Conservation (phyloP, 1,284 basidiomycete species). For the Austroboletus niveus region DNA sequence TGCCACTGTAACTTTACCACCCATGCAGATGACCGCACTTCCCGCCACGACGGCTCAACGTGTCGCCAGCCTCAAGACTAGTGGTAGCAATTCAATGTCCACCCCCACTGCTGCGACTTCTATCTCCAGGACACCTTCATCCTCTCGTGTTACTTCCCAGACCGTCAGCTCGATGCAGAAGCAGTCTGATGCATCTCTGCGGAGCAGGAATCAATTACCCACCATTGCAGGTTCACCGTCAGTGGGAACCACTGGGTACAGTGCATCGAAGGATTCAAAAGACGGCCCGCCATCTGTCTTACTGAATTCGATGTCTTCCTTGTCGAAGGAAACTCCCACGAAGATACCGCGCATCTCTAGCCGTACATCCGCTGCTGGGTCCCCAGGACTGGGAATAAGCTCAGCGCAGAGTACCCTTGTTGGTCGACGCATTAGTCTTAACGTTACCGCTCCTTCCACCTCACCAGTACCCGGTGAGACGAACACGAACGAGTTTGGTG, state of each 20-base stretch:
- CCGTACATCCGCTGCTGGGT: constrained; percentile 65
- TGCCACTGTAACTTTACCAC: constrained; percentile 70
- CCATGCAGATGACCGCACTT: constrained; percentile 84
- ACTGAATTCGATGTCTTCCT: constrained; percentile 47
- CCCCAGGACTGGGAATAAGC: constrained; percentile 63
- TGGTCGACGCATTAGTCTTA: constrained; percentile 62
- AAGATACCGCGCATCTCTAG: constrained; percentile 93
- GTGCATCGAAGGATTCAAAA: constrained; percentile 50
- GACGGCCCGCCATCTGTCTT: constrained; percentile 54
- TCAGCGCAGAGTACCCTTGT: constrained; percentile 43
- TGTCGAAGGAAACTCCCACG: constrained; percentile 81
- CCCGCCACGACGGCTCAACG: constrained; percentile 77
- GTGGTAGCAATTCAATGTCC: constrained; percentile 44
- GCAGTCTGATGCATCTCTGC: constrained; percentile 74
- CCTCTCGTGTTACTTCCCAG: constrained; percentile 67
- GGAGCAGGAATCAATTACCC: constrained; percentile 72
- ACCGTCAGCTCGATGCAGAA: constrained; percentile 81
- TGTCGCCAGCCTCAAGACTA: constrained; percentile 71
- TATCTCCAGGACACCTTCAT: constrained; percentile 43
- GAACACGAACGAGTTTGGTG: constrained; percentile 72
- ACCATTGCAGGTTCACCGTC: constrained; percentile 91
- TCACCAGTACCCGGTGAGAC: constrained; percentile 54
- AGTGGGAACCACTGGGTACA: constrained; percentile 57
- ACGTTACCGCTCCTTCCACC: constrained; percentile 51
- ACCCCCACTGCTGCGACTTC: constrained; percentile 39